Evolutionary conservation across 164 flowering plant species (phyloP), one percentile per base, ranked within the genome.

Genomic region (Sextonia rubra): DNA sequence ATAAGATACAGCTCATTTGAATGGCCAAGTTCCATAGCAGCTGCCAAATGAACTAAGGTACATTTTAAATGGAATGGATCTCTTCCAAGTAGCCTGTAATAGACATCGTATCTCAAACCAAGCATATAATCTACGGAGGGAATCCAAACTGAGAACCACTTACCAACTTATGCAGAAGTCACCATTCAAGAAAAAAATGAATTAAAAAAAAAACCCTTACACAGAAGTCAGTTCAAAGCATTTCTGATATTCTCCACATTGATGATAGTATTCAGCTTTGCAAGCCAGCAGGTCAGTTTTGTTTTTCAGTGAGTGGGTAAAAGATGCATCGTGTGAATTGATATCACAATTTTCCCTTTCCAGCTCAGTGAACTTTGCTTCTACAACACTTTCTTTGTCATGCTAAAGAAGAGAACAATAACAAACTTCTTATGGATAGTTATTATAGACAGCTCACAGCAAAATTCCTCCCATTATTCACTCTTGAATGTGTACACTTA

Each of bases 191-290:
- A 37, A 37, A 37, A 37, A 37, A 32, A 32, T 32, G n/a, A 6
- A 32, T 32, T 32, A 6, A 32, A 32, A 32, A 32, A 37, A 27
- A 37, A 37, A 37, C 0, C 9, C 44, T 37, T 37, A 93, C 97
- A 48, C 70, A 4, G 95, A 83, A 58, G 99, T 91, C 72, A 96
- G 74, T 61, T 93, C 97, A 83, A 96, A 96, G 79, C 99, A 93
- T 80, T 90, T 93, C 75, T 93, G 93, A 77, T 90, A 91, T 79
- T 96, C 99, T 74, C 98, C 97, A 77, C 94, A 90, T 69, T 93
- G 97, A 79, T 93, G 95, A 77, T 89, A 91, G 83, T 90, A 96
- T 76, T 96, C 98, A 75, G 98, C 99, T 84, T 92, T 93, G 89
- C 99, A 93, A 69, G 95, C 92, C 82, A 96, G 80, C 70, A 96